These are phyloP conservation scores for Dryas alaskensis DNA, from an alignment of 306 rosid species.

Conservation along the genomic window DNA sequence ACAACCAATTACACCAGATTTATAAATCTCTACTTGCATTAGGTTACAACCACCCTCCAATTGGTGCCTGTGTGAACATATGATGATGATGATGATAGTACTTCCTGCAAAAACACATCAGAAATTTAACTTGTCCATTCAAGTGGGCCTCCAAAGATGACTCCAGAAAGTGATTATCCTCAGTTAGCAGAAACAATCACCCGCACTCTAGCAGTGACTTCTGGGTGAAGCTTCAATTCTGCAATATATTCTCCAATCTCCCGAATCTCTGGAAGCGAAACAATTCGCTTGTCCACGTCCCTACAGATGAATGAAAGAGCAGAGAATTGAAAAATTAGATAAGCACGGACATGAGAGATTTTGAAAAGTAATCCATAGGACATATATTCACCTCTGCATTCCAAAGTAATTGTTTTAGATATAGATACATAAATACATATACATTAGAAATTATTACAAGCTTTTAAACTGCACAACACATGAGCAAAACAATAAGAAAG, in stretches of 20 bases:
- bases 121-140: not conserved
- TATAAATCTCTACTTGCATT: conserved; percentile 4
- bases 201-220: conserved; percentile 78
- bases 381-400: not conserved
- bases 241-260: conserved; percentile 84
- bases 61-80: not conserved
- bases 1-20: conserved; percentile 3
- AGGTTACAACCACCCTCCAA: conserved; percentile 1
- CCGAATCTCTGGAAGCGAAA: conserved; percentile 80
- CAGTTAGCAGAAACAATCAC: conserved; percentile 71
- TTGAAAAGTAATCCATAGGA: not conserved
- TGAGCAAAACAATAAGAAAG: not conserved
- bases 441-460: not conserved
- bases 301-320: conserved; percentile 36
- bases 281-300: conserved; percentile 89
- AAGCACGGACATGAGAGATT: not conserved
- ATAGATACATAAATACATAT: not conserved
- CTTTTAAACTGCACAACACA: conserved; percentile 1
- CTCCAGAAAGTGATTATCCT: conserved; percentile 20
- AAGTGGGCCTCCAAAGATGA: conserved; percentile 9
- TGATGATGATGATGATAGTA: not conserved
- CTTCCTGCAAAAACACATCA: not conserved
- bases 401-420: not conserved
- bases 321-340: conserved; percentile 15
- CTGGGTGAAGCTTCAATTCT: conserved; percentile 97